Evolutionary conservation across 202 grass and related monocot genomes (phyloP).

Genomic region (Dendrocalamus latiflorus): DNA sequence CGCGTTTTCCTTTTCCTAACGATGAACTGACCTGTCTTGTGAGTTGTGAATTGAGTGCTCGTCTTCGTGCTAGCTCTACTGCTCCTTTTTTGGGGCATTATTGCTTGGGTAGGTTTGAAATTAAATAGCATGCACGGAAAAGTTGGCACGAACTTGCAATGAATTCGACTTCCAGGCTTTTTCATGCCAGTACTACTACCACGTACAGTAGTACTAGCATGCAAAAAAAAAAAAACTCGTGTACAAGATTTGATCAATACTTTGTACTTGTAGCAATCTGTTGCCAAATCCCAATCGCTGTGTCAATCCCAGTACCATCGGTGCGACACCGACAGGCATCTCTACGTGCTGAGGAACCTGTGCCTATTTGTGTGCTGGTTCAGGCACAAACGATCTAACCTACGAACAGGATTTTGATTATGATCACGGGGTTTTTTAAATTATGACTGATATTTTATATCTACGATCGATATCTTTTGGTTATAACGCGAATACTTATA

Average conservation of each 20-base stretch:
- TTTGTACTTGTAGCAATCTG: neutral
- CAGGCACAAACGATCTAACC: neutral
- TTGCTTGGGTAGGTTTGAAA: neutral
- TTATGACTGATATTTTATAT: too few relatives aligned
- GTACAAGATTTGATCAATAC: neutral
- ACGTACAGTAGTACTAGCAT: neutral
- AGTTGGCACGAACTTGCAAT: neutral
- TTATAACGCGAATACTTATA: too few relatives aligned
- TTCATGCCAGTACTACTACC: neutral
- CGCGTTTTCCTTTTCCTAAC: neutral
- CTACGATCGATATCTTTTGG: too few relatives aligned
- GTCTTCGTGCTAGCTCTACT: too few relatives aligned
- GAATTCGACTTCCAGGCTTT: neutral
- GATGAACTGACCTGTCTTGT: neutral
- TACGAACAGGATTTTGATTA: too few relatives aligned
- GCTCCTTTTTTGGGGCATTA: neutral
- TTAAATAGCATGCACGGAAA: neutral
- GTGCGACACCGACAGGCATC: slow-evolving; percentile 27
- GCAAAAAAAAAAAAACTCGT: neutral
- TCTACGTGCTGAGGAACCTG: slow-evolving; percentile 12
- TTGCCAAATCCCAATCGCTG: neutral
- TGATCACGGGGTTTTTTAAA: too few relatives aligned
- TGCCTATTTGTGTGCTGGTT: slow-evolving; percentile 21
- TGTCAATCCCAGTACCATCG: neutral
- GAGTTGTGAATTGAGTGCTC: neutral